These are phyloP conservation scores for Blepharisma japonicum DNA, from an alignment of 73 alveolate genomes.

Conservation along the genomic window DNA sequence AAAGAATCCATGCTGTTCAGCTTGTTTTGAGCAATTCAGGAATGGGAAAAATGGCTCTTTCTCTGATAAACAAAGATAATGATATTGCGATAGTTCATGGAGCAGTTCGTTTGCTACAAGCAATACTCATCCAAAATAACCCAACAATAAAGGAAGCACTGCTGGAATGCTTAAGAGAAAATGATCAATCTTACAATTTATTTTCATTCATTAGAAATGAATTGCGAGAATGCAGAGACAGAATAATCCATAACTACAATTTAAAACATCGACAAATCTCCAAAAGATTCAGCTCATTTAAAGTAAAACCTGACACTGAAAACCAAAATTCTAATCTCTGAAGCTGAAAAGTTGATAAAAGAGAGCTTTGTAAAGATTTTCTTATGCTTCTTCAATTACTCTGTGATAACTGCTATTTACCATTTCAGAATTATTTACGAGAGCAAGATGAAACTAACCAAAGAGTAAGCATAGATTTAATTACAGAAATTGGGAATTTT, in stretches of 20 bases:
- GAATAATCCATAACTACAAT: not conserved
- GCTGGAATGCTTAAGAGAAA: not conserved
- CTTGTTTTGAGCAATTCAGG: slow-evolving; percentile 4
- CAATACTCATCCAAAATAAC: not conserved
- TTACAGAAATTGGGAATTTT: slow-evolving; percentile 44
- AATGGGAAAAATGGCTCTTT: slow-evolving; percentile 13
- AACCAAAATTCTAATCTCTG: not conserved
- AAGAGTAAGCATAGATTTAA: slow-evolving; percentile 57
- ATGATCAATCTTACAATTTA: not conserved
- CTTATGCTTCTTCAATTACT: not conserved
- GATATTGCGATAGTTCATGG: not conserved
- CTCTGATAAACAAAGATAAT: not conserved
- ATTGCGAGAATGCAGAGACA: not conserved
- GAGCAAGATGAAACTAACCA: slow-evolving; percentile 65
- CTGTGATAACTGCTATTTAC: slow-evolving; percentile 28
- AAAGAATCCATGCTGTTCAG: not conserved
- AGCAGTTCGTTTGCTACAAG: not conserved
- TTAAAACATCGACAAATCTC: no score
- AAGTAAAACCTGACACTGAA: no score
- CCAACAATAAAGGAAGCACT: not conserved
- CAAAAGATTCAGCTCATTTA: no score
- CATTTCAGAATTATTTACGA: slow-evolving; percentile 66
- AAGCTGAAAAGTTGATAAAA: not conserved
- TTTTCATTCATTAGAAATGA: not conserved
- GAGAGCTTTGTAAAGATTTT: slow-evolving; percentile 1